Conservation (phyloP, 768 basidiomycete species). For the Boletus tomentosulus region DNA sequence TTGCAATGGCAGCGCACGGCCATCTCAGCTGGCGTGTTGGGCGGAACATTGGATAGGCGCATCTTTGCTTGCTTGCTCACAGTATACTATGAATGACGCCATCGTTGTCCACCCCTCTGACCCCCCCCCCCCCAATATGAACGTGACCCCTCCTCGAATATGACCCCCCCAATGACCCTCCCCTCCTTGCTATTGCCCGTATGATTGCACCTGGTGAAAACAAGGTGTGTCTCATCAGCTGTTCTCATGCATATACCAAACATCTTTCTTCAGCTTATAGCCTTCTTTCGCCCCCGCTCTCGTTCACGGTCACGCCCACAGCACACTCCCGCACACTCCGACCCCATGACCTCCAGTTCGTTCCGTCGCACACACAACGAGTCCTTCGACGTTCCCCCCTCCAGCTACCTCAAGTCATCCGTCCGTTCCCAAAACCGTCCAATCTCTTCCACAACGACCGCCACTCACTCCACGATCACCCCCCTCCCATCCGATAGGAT, state of each 20-base stretch:
- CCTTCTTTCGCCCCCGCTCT: conserved; percentile 50
- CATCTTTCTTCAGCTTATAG: conserved; percentile 45
- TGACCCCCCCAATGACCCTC: too few species aligned
- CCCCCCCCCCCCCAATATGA: too few species aligned
- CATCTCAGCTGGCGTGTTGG: background rate
- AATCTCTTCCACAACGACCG: conserved; percentile 59
- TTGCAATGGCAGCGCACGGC: background rate
- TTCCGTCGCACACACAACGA: conserved; percentile 13
- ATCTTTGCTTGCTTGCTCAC: too few species aligned
- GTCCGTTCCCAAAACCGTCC: conserved; percentile 55
- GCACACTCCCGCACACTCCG: background rate
- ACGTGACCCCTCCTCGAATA: background rate
- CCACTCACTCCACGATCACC: conserved; percentile 57
- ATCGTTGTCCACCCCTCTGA: background rate
- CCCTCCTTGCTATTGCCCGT: too few species aligned
- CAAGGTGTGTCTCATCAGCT: conserved; percentile 33
- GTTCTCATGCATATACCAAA: background rate
- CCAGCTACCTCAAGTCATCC: conserved; percentile 36
- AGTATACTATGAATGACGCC: background rate
- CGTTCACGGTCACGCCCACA: conserved; percentile 41
- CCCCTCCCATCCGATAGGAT: conserved; percentile 48
- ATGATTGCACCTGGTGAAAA: conserved; percentile 29
- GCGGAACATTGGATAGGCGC: background rate
- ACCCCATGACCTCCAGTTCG: background rate
- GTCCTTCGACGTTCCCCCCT: conserved; percentile 8